Evolutionary conservation across 2,329 filamentous ascomycete species (phyloP), one percentile per base, ranked within the genome.

Genomic region (Beauveria asiatica): DNA sequence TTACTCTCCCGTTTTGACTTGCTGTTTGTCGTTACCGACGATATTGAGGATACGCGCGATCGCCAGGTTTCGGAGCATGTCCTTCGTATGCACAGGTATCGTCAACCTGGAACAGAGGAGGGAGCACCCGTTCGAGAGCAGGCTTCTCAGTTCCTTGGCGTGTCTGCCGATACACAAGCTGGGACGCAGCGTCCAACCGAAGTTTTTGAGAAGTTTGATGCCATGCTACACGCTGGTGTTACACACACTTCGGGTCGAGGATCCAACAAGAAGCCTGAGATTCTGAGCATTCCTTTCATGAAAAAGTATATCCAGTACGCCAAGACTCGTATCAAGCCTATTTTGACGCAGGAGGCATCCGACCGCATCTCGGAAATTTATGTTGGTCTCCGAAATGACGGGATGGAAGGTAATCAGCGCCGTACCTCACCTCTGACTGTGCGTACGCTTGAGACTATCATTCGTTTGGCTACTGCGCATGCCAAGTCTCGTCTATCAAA

Each of bases 271-370:
- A 88, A 88, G 65, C 84, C 89, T 5, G 92, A 97, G 72, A 90
- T 99, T 16, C 79, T 99, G 58, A 96, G 90, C 75, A 97, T 99
- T 62, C 90, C 92, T 0, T 99, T 99, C 75, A 92, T 99, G 80
- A 99, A 99, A 78, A 99, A 99, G 76, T 99, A 97, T 74, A 95
- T 99, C 50, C 94, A 99, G 71, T 99, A 99, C 73, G 92, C 94
- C 65, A 99, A 99, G 78, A 89, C 84, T 41, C 82, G 94, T 70
- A 83, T 96, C 69, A 95, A 92, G 81, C 94, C 94, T 0, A 79
- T 96, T 45, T 78, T 99, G 63, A 96, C 92, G 0, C 91, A 94
- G 70, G 91, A 91, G 49, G 93, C 94, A 6, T 90, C 92, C 11
- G 91, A 97, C 67, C 90, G 95, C 64, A 96, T 99, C 69, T 87